Base-by-base conservation (phyloP, 169 alveolate genomes). In the Plasmodium coatneyi region DNA sequence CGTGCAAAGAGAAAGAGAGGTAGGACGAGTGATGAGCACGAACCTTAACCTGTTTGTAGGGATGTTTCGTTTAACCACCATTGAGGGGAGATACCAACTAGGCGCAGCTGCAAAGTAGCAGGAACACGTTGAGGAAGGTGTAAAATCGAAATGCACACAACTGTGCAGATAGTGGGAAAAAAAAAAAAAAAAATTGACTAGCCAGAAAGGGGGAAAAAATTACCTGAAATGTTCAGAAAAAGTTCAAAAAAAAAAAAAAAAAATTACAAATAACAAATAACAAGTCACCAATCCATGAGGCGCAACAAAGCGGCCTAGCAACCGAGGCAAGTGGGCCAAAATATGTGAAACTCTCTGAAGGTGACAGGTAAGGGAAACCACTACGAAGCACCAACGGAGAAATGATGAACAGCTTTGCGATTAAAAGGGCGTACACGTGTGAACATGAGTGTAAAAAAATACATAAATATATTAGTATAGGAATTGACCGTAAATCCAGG, bases 351-450 rank as follows among this genome's bases (percentile, higher is more conserved):
- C 82, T 74, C 49, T 74, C 60, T 49, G 60, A 36, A 78, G 52
- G 34, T 78, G 54, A 36, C 19, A 1, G 19, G 66, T 28, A 39
- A 12, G n/a, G 43, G 22, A 10, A 19, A 66, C 39, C 43, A 39
- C 28, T 60, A 16, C 7, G 41, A 1, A 36, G 66, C n/a, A 52
- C 79, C 16, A 83, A 16, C 25, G 70, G 49, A 66, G 93, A 86
- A 74, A 86, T 56, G 93, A 76, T 86, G 93, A 86, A 30, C 66
- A 74, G 66, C 9, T 74, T 25, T 74, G 60, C 70, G 86, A 39
- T 86, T 52, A 86, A 86, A 54, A 86, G 60, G 39, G 46, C 80
- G 78, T 70, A 41, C 32, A 72, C 56, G 80, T 52, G 41, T 86
- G 93, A 86, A 30, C 52, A 76, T 34, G 93, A 74, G 36, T 52